Percentiles rank a stretch among this genome's conserved stretches.
These are phyloP conservation scores for Penicillium subrubescens DNA, from an alignment of 495 filamentous ascomycete genomes.

Conservation along the genomic window DNA sequence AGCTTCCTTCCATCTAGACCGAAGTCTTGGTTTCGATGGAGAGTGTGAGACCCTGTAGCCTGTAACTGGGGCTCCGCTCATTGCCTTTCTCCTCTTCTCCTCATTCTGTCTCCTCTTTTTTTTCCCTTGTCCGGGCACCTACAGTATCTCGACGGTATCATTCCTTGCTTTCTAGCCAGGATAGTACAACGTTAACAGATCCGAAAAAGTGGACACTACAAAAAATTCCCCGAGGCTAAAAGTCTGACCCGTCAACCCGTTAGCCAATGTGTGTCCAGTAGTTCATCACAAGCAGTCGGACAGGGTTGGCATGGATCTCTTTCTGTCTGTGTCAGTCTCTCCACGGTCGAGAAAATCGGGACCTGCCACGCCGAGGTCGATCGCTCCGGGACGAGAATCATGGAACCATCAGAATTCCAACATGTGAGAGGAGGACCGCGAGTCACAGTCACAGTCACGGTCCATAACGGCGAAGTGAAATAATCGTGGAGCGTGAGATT, in stretches of 20 bases:
- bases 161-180: neutral
- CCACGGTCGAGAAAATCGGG: conserved; percentile 5
- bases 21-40: neutral
- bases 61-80: neutral
- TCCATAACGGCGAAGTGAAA: neutral
- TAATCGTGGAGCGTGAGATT: neutral
- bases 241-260: neutral
- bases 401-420: neutral
- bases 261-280: conserved; percentile 5
- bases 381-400: conserved; percentile 1
- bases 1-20: conserved; percentile 14
- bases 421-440: conserved; percentile 14
- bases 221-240: conserved; percentile 22
- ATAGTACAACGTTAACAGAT: neutral
- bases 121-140: too few species aligned
- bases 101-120: neutral
- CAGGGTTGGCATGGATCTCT: conserved; percentile 17
- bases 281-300: conserved; percentile 13
- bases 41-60: neutral
- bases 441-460: neutral
- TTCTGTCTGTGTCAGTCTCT: conserved; percentile 1
- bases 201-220: neutral
- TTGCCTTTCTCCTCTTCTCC: neutral
- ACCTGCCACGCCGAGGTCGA: conserved; percentile 21
- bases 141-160: neutral